Base-by-base conservation (phyloP, 2,329 filamentous ascomycete species). In the Talaromyces rugulosus region DNA sequence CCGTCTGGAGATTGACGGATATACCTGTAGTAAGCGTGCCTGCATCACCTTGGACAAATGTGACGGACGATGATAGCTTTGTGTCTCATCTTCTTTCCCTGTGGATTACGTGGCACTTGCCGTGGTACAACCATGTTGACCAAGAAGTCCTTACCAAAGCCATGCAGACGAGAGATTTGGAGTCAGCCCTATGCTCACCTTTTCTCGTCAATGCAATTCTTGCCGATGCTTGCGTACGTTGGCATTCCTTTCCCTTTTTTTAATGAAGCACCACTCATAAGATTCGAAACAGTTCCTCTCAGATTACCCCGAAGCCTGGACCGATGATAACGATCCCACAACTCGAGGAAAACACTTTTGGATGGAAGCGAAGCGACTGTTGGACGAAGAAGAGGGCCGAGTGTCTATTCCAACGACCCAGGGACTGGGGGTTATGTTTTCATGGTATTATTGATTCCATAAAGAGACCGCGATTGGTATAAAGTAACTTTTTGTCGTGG, bases 61-160 rank as follows among this genome's bases (percentile, higher is more conserved):
- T 96, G 56, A 96, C 91, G 3, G 81, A 85, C 53, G 91, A 96
- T 71, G 80, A 85, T 14, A 83, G 89, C 56, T 82, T 96, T 55
- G 85, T 96, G 66, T 85, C 87, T 8, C 92, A 96, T 74, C 83
- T 97, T 33, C 85, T 96, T 70, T 92, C 92, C 71, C 89, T 96
- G 85, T 97, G 96, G 77, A 96, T 96, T 77, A 91, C 87, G 70
- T 96, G 93, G 89, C 92, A 96, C 73, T 96, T 96, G 74, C 88
- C 91, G 33, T 96, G 92, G 76, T 96, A 89, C 70, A 87, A 83
- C 44, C 80, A 95, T 28, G 92, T 97, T 72, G 91, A 90, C 69
- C 84, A 87, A 58, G 89, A 94, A 67, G 91, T 93, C 68, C 77
- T 88, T 53, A 82, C 84, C 40, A 90, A 91, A 3, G 68, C 75